phyloP scores from a whole-genome alignment of 345 rosid genomes.

The Anastatica hierochuntica region DNA sequence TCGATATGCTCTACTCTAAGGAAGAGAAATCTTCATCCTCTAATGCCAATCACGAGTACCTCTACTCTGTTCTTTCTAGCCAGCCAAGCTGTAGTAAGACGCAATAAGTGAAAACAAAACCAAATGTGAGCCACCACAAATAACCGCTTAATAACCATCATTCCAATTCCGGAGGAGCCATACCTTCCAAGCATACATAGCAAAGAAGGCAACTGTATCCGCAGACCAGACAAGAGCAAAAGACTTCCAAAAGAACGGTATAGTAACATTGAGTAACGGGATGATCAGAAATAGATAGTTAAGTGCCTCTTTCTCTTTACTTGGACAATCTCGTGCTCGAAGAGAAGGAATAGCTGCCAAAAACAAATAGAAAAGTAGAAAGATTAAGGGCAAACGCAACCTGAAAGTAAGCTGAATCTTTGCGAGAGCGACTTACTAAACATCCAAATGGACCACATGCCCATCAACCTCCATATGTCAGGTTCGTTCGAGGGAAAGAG shows the following conservation, averaged over 20 bases:
- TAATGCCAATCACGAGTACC: background rate
- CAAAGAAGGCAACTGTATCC: constrained; percentile 72
- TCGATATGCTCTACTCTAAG: background rate
- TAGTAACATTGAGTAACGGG: constrained; percentile 70
- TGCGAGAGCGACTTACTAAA: constrained; percentile 51
- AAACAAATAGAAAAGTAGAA: background rate
- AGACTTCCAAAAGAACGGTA: constrained; percentile 87
- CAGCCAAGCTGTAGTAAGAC: constrained; percentile 49
- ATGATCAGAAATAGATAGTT: constrained; percentile 79
- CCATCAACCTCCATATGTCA: constrained; percentile 91
- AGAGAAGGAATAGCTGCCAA: constrained; percentile 85
- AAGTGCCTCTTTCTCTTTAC: constrained; percentile 87
- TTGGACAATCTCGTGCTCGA: constrained; percentile 86
- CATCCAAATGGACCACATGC: constrained; percentile 99
- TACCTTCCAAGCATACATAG: constrained; percentile 98
- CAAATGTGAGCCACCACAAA: background rate
- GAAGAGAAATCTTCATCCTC: background rate
- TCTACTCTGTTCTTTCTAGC: constrained; percentile 48
- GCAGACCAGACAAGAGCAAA: constrained; percentile 94
- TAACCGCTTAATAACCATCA: background rate
- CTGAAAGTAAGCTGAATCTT: background rate
- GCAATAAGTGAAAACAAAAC: no score
- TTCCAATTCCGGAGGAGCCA: background rate
- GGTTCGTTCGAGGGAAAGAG: constrained; percentile 83
- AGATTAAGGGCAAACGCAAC: background rate